Base-by-base conservation (phyloP, 768 basidiomycete genomes). In the Podaxis sp. region DNA sequence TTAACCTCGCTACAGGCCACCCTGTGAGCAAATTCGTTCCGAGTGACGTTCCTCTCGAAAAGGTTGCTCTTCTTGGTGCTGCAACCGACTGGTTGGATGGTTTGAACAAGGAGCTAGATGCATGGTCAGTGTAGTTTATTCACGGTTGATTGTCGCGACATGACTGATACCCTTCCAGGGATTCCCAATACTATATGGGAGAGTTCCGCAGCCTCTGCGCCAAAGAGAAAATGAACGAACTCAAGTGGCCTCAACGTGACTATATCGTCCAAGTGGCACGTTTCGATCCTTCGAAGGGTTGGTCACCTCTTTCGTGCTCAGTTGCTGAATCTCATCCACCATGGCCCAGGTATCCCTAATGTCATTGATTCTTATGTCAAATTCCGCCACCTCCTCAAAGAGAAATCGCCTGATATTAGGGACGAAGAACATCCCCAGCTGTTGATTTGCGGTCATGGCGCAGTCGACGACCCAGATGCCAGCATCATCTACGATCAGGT, bases 11-110 rank as follows among this genome's bases (percentile, higher is more conserved):
- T 61, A 36, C 51, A 83, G 84, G 81, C 71, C 95, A 97, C 71
- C 95, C 95, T 16, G 93, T 98, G 67, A 90, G 82, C 79, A 93
- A 91, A 73, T 98, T 98, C 67, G 93, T 97, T 10, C 95, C 95
- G 2, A 85, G 84, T 64, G 88, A 89, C 67, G 93, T 96, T 4
- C 88, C 88, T 11, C 74, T 77, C 10, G 80, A 87, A 70, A 92
- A 85, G 65, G 74, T 93, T 53, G 74, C 85, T 38, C 80, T 93
- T 35, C 78, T 93, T 56, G 90, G 90, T 69, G 91, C 91, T 67
- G 88, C 91, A 25, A 93, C 91, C 48, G 91, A 93, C 71, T 92
- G 89, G 90, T 86, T 98, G 60, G 95, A 98, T 73, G 95, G 95
- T 38, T 79, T 98, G 65, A 97, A 95, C 86, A 98, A 96, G 79